Evolutionary conservation across 257 asterid species (phyloP).

Genomic region (Gardenia jasminoides): DNA sequence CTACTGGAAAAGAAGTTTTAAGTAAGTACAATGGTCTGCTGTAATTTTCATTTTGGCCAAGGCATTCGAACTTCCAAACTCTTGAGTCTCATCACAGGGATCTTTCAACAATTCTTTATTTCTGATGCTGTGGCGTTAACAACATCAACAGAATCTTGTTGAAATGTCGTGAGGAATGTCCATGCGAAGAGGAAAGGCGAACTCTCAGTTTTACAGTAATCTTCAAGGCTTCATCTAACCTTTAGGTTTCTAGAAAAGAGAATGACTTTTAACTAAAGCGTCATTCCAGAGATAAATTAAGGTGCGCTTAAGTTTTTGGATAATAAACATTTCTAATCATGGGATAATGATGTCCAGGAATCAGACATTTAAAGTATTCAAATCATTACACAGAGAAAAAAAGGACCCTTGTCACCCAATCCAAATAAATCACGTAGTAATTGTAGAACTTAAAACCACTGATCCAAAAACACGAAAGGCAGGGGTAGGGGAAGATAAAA

Average conservation of each 20-base stretch:
- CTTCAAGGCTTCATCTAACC: not conserved
- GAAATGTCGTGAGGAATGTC: not conserved
- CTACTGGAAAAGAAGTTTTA: too few species aligned
- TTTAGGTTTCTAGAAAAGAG: not conserved
- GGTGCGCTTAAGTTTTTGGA: not conserved
- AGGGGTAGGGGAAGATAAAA: not conserved
- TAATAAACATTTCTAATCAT: not conserved
- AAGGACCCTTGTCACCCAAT: not conserved
- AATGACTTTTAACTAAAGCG: not conserved
- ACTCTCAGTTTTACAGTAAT: not conserved
- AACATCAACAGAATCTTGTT: too few species aligned
- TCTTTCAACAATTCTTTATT: too few species aligned
- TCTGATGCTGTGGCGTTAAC: too few species aligned
- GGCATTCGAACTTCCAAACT: too few species aligned
- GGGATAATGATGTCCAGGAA: slow-evolving; percentile 10
- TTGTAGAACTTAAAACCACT: not conserved
- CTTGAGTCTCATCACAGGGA: too few species aligned
- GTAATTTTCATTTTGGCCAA: too few species aligned
- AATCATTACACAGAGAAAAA: not conserved
- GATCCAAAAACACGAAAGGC: not conserved
- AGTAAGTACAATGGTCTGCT: too few species aligned
- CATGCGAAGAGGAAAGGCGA: not conserved
- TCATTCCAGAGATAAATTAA: not conserved
- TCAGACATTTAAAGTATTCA: not conserved
- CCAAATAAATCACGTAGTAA: not conserved